Evolutionary conservation across 75 land plant species (phyloP).

Genomic region (Selaginella moellendorffii): DNA sequence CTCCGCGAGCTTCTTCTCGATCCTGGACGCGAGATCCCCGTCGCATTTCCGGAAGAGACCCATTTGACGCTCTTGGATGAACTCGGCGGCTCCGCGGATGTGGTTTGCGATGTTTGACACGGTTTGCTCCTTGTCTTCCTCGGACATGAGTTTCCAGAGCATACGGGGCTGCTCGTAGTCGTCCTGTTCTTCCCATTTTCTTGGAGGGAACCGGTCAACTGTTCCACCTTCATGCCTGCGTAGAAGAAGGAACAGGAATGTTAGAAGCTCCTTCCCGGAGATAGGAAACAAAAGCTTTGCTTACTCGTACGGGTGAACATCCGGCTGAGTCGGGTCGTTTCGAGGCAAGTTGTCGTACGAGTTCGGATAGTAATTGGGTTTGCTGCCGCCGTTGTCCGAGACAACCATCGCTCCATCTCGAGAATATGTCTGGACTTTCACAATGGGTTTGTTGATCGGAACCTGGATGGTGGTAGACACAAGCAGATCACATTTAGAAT

Average conservation of each 20-base stretch:
- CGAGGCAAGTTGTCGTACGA: constrained; percentile 21
- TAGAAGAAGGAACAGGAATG: too few species aligned
- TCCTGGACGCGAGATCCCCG: constrained; percentile 12
- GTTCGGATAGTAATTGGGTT: constrained; percentile 22
- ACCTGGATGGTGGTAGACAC: constrained; percentile 10
- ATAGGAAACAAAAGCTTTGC: too few species aligned
- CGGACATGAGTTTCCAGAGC: constrained; percentile 17
- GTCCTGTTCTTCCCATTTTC: constrained; percentile 21
- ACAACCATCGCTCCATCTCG: constrained; percentile 16
- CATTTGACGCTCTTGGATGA: constrained; percentile 16
- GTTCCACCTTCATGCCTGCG: constrained; percentile 16
- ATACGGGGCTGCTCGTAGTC: constrained; percentile 20
- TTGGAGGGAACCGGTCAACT: constrained; percentile 12
- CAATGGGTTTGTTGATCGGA: constrained; percentile 19
- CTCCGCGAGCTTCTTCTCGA: constrained; percentile 15
- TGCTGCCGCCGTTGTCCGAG: constrained; percentile 16
- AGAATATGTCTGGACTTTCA: constrained; percentile 19
- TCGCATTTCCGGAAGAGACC: constrained; percentile 22
- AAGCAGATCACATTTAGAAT: neutral
- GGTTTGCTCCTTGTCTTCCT: constrained; percentile 18
- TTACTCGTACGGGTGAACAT: constrained; percentile 28
- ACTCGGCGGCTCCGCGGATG: constrained; percentile 16
- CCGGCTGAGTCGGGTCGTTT: constrained; percentile 14
- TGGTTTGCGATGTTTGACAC: constrained; percentile 18
- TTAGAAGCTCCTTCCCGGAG: too few species aligned